These are phyloP conservation scores for Dryas integrifolia DNA, from an alignment of 331 rosid genomes.

Conservation along the genomic window DNA sequence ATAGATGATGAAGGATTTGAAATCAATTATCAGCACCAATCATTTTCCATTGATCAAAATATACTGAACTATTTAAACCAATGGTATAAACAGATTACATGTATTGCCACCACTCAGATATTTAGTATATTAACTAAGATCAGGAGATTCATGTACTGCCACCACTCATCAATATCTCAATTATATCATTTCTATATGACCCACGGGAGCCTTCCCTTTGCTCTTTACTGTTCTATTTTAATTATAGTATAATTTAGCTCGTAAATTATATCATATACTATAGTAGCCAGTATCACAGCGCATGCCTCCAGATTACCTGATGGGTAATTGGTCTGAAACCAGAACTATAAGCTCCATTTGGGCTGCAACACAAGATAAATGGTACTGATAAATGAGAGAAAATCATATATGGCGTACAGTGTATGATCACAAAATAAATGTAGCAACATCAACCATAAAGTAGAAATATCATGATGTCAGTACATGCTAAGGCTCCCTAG, in stretches of 20 bases:
- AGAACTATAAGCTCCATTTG: slow-evolving; percentile 92
- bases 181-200: not conserved
- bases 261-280: not conserved
- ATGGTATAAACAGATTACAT: not conserved
- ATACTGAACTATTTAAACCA: not conserved
- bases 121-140: not conserved
- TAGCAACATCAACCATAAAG: not conserved
- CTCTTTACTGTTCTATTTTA: not conserved
- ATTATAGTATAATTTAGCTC: not conserved
- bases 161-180: not conserved
- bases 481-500: not conserved
- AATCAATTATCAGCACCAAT: not conserved
- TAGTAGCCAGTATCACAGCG: slow-evolving; percentile 28
- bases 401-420: not conserved
- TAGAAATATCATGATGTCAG: not conserved
- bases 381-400: slow-evolving; percentile 9
- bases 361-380: slow-evolving; percentile 55
- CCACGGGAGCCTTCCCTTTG: not conserved
- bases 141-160: not conserved
- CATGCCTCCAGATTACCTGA: slow-evolving; percentile 84
- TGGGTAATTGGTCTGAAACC: slow-evolving; percentile 97
- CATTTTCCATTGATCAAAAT: not conserved
- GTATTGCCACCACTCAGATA: not conserved
- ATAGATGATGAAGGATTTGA: not conserved
- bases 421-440: not conserved